Evolutionary conservation across 192 early-diverging fungal genomes (phyloP).

Genomic region (Spizellomyces punctatus): DNA sequence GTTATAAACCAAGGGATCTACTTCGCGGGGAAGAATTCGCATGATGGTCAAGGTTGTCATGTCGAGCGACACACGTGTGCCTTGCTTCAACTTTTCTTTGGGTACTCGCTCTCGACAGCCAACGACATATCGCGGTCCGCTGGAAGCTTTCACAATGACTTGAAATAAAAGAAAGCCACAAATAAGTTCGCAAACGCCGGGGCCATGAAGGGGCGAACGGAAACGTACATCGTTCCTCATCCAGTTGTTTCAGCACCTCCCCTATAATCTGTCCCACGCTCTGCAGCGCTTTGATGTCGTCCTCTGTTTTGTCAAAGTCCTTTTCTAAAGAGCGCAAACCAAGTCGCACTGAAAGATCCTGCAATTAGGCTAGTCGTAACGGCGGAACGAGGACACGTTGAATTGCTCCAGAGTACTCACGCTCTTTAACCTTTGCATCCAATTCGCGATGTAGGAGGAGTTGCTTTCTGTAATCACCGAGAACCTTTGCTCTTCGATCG

Average conservation of each 20-base stretch:
- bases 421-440: conserved; percentile 94
- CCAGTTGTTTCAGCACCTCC: conserved; percentile 96
- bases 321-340: conserved; percentile 85
- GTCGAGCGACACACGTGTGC: conserved; percentile 97
- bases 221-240: conserved; percentile 89
- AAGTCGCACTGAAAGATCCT: conserved; percentile 67
- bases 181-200: background rate
- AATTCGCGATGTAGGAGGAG: conserved; percentile 93
- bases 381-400: background rate
- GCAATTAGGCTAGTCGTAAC: background rate
- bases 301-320: conserved; percentile 94
- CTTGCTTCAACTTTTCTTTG: conserved; percentile 94
- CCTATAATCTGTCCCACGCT: conserved; percentile 99
- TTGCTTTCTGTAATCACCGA: conserved; percentile 82
- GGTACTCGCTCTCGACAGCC: conserved; percentile 93
- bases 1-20: conserved; percentile 99
- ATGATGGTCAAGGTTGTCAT: conserved; percentile 99
- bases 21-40: conserved; percentile 96
- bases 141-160: conserved; percentile 98
- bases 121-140: conserved; percentile 97
- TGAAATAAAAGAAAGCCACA: conserved; percentile 1
- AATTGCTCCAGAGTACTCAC: conserved; percentile 43
- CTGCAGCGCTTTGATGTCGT: conserved; percentile 97
- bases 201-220: background rate
- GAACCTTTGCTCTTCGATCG: conserved; percentile 78